Evolutionary conservation across 176 grass and related monocot genomes (phyloP).

Genomic region (Puccinellia tenuiflora): DNA sequence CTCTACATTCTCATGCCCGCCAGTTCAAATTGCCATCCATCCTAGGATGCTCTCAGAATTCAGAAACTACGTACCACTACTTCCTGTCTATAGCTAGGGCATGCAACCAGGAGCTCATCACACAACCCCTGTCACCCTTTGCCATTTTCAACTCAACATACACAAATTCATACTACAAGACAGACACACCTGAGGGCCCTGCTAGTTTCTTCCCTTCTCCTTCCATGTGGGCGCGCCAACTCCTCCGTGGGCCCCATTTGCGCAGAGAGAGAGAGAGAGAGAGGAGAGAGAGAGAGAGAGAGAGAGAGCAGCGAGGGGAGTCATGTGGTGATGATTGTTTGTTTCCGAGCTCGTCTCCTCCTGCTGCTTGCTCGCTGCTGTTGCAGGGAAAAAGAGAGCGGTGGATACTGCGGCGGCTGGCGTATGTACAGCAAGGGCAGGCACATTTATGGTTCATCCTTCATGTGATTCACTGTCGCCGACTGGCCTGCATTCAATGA

Average conservation of each 20-base stretch:
- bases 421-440: conserved; percentile 11
- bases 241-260: neutral
- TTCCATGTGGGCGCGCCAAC: too few species aligned
- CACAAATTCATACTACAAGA: neutral
- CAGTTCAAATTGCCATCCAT: neutral
- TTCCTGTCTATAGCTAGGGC: neutral
- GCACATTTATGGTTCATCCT: conserved; percentile 36
- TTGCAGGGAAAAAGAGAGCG: neutral
- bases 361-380: neutral
- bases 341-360: neutral
- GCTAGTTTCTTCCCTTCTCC: neutral
- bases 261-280: neutral
- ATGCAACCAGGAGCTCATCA: conserved; percentile 2
- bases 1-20: neutral
- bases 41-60: neutral
- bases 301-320: neutral
- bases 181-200: neutral
- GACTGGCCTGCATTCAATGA: conserved; percentile 21
- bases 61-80: neutral
- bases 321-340: conserved; percentile 25
- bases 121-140: neutral
- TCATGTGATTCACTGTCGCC: conserved; percentile 22
- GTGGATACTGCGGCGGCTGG: neutral
- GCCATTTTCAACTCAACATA: neutral
- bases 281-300: too few species aligned